Evolutionary conservation across 2,329 filamentous ascomycete genomes (phyloP).

Genomic region (Elsinoe australis): DNA sequence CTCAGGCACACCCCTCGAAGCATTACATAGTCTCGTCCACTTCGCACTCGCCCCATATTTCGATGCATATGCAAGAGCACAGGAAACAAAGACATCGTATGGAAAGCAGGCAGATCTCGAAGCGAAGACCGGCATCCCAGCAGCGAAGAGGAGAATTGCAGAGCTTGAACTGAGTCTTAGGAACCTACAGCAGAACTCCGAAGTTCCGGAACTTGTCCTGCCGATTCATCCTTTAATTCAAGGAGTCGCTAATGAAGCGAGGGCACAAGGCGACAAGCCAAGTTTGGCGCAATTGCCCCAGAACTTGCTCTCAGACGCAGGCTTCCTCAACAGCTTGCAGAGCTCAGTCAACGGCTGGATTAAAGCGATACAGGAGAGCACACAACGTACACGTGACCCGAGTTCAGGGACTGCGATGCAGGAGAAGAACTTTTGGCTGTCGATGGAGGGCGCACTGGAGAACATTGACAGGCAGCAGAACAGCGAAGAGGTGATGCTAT

Average conservation of each 20-base stretch:
- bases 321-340: conserved; percentile 88
- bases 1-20: conserved; percentile 77
- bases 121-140: conserved; percentile 86
- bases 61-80: conserved; percentile 84
- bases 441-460: conserved; percentile 89
- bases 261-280: conserved; percentile 56
- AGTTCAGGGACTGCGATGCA: conserved; percentile 75
- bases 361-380: conserved; percentile 94
- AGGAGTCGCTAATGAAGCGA: conserved; percentile 69
- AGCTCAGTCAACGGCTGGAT: conserved; percentile 96
- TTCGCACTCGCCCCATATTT: conserved; percentile 92
- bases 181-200: conserved; percentile 93
- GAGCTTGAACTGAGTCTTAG: conserved; percentile 85
- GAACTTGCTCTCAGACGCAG: conserved; percentile 74
- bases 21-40: conserved; percentile 85
- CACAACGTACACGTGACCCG: conserved; percentile 84
- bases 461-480: conserved; percentile 82
- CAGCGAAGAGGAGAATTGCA: conserved; percentile 94
- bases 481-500: conserved; percentile 81
- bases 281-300: conserved; percentile 71
- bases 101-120: conserved; percentile 71
- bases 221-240: conserved; percentile 85
- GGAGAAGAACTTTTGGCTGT: conserved; percentile 98
- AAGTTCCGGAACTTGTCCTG: conserved; percentile 86
- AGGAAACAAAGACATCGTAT: conserved; percentile 57